Percentiles rank a stretch among this genome's conserved stretches.
Evolutionary conservation across 2,329 filamentous ascomycete genomes (phyloP).

Genomic region (Trichophyton benhamiae): DNA sequence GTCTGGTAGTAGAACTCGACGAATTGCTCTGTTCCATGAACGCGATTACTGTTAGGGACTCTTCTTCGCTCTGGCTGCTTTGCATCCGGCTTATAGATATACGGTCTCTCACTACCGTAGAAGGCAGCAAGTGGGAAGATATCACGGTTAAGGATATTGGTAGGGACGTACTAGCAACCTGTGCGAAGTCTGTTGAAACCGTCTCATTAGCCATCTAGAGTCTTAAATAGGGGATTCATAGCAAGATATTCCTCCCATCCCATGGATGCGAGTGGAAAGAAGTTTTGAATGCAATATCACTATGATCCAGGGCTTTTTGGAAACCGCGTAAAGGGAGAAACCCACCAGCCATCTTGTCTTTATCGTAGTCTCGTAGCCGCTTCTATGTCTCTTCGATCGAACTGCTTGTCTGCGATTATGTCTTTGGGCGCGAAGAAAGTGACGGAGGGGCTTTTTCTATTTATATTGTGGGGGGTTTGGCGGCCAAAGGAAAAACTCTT

Average conservation of each 20-base stretch:
- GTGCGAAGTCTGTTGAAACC: slow-evolving; percentile 23
- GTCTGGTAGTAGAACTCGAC: slow-evolving; percentile 80
- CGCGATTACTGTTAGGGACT: slow-evolving; percentile 9
- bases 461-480: neutral
- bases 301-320: slow-evolving; percentile 10
- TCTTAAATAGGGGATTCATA: neutral
- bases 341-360: slow-evolving; percentile 28
- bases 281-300: neutral
- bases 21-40: slow-evolving; percentile 57
- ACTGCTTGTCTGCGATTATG: neutral
- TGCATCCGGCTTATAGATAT: neutral
- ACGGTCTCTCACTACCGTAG: neutral
- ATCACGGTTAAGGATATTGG: neutral
- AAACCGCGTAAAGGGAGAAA: slow-evolving; percentile 5
- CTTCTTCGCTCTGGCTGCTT: slow-evolving; percentile 42
- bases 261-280: neutral
- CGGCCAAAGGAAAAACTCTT: neutral
- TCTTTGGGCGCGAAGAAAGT: neutral
- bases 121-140: neutral
- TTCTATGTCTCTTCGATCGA: neutral
- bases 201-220: neutral
- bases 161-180: slow-evolving; percentile 29
- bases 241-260: neutral
- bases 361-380: slow-evolving; percentile 2
- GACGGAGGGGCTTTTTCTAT: neutral